A percentile compares a stretch with the other conserved stretches of the same genome.
phyloP scores from a whole-genome alignment of 306 rosid species.

The Adenanthera pavonina region DNA sequence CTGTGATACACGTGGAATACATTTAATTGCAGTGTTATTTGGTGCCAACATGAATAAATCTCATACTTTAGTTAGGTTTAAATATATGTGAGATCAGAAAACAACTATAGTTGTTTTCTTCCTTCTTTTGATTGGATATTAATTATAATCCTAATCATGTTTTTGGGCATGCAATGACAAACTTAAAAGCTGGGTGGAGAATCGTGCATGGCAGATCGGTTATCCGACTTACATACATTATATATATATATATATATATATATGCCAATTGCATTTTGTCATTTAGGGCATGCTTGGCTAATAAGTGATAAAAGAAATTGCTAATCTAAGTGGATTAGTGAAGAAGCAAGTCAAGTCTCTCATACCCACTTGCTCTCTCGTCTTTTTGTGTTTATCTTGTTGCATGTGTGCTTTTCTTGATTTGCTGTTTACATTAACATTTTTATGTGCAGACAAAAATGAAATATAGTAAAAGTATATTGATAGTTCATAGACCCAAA shows the following conservation, averaged over 20 bases:
- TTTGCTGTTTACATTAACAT: background rate
- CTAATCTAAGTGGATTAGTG: background rate
- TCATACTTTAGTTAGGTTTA: background rate
- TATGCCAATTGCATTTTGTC: background rate
- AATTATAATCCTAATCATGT: background rate
- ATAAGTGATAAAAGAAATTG: background rate
- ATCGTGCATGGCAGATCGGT: background rate
- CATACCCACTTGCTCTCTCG: background rate
- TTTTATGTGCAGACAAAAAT: no score
- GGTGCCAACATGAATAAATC: background rate
- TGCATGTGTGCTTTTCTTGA: background rate
- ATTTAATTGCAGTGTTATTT: background rate
- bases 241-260: background rate
- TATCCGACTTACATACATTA: background rate
- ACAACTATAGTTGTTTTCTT: background rate
- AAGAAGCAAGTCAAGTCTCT: background rate
- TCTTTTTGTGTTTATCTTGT: background rate
- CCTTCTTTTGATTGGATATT: background rate
- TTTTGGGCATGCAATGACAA: background rate
- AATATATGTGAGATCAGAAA: background rate
- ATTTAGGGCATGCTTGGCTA: background rate
- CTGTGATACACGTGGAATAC: constrained; percentile 2
- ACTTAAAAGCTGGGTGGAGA: background rate
- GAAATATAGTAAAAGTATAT: no score
- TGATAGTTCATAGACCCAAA: no score